A percentile compares a stretch with the other conserved stretches of the same genome.
phyloP scores from a whole-genome alignment of 371 early-diverging fungal genomes.

The Syncephalastrum contaminatum region DNA sequence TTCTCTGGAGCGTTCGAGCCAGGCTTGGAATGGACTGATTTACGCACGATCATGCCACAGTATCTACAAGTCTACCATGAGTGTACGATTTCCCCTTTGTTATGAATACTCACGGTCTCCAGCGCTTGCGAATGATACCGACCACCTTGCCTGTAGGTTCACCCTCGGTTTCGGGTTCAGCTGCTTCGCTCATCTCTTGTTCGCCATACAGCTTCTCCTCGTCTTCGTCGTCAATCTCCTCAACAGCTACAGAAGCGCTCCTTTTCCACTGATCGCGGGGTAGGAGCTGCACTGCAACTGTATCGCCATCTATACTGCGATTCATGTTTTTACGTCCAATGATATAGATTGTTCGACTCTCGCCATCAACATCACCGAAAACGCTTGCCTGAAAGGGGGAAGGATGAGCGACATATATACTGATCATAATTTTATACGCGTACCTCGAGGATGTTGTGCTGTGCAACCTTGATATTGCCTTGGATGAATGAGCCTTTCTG shows the following conservation, averaged over 20 bases:
- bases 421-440: background rate
- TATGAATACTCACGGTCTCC: conserved; percentile 71
- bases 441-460: conserved; percentile 85
- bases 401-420: background rate
- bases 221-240: conserved; percentile 63
- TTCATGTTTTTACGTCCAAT: conserved; percentile 85
- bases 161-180: conserved; percentile 16
- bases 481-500: conserved; percentile 78
- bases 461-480: conserved; percentile 79
- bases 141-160: conserved; percentile 88
- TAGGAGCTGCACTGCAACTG: conserved; percentile 18
- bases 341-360: conserved; percentile 72
- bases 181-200: conserved; percentile 21
- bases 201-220: conserved; percentile 46
- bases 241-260: conserved; percentile 67
- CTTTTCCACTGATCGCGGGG: conserved; percentile 85
- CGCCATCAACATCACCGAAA: conserved; percentile 71
- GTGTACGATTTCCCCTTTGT: background rate
- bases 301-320: conserved; percentile 82
- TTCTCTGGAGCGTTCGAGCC: conserved; percentile 50
- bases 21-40: conserved; percentile 56
- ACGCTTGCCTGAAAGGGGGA: conserved; percentile 70
- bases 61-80: conserved; percentile 31
- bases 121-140: conserved; percentile 91
- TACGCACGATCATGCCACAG: conserved; percentile 89